Conservation (phyloP, 1,284 basidiomycete species). For the Boletus austroedulis region DNA sequence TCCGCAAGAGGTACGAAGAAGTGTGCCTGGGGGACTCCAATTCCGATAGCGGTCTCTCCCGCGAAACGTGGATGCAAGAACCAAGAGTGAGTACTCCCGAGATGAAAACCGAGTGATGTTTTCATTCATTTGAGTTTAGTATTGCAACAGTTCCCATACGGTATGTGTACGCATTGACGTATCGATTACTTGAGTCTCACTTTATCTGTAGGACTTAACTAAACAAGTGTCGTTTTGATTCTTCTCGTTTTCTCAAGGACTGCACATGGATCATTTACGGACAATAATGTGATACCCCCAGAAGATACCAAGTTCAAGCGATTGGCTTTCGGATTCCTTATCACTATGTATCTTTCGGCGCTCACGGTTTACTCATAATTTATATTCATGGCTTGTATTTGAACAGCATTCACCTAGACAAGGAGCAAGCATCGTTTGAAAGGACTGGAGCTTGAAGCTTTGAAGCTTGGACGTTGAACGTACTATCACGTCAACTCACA, state of each 20-base stretch:
- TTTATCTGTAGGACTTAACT: conserved; percentile 15
- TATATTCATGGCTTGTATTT: not conserved
- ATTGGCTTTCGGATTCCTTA: too few relatives aligned
- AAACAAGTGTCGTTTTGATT: conserved; percentile 11
- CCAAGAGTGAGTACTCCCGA: conserved; percentile 21
- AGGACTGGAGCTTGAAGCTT: too few relatives aligned
- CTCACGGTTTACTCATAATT: too few relatives aligned
- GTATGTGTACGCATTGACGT: conserved; percentile 10
- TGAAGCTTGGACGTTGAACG: too few relatives aligned
- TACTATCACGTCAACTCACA: too few relatives aligned
- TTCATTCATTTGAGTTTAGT: conserved; percentile 9
- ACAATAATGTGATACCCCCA: not conserved
- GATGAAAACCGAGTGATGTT: not conserved
- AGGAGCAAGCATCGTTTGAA: too few relatives aligned
- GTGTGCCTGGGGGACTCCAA: not conserved
- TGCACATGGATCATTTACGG: not conserved
- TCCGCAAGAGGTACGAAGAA: conserved; percentile 17
- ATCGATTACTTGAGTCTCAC: not conserved
- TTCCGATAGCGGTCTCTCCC: not conserved
- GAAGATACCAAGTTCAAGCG: too few relatives aligned
- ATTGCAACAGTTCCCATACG: conserved; percentile 7
- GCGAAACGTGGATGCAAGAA: conserved; percentile 14
- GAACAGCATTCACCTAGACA: too few relatives aligned
- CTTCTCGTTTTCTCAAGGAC: too few relatives aligned
- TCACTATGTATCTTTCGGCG: not conserved